Percentiles rank a stretch among this genome's conserved stretches.
These are phyloP conservation scores for Blastobotrys indianensis DNA, from an alignment of 1,139 yeast species.

Conservation along the genomic window DNA sequence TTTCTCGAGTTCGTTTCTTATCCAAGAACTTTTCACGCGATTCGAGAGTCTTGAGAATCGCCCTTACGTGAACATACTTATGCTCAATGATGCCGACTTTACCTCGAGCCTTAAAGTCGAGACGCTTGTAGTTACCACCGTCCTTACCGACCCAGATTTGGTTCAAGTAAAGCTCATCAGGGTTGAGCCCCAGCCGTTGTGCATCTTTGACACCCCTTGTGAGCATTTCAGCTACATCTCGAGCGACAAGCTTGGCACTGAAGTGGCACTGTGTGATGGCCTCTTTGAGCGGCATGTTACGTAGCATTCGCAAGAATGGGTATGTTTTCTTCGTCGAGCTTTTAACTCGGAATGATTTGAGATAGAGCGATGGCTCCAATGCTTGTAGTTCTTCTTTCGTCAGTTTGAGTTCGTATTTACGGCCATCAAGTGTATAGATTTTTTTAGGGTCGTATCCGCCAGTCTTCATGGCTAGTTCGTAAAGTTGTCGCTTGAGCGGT, in stretches of 20 bases:
- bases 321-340: slow-evolving; percentile 87
- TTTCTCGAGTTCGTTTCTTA: slow-evolving; percentile 8
- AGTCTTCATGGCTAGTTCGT: slow-evolving; percentile 54
- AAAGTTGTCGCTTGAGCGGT: slow-evolving; percentile 68
- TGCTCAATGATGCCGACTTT: slow-evolving; percentile 75
- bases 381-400: slow-evolving; percentile 60
- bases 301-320: slow-evolving; percentile 66
- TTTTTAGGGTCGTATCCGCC: slow-evolving; percentile 74
- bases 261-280: slow-evolving; percentile 95
- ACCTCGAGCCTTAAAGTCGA: slow-evolving; percentile 90
- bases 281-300: slow-evolving; percentile 61
- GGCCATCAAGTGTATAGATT: slow-evolving; percentile 45
- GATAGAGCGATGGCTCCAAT: slow-evolving; percentile 77
- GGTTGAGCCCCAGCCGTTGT: slow-evolving; percentile 49
- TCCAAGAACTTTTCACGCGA: slow-evolving; percentile 10
- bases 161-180: slow-evolving; percentile 61
- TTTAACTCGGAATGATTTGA: slow-evolving; percentile 73
- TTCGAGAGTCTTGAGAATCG: slow-evolving; percentile 55
- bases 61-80: slow-evolving; percentile 74
- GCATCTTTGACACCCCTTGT: slow-evolving; percentile 71
- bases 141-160: slow-evolving; percentile 93
- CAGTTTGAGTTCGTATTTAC: slow-evolving; percentile 51
- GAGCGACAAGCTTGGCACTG: slow-evolving; percentile 70
- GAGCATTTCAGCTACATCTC: slow-evolving; percentile 71
- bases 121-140: slow-evolving; percentile 63